Evolutionary conservation across 495 filamentous ascomycete genomes (phyloP).

Genomic region (Penicillium mononematosum): DNA sequence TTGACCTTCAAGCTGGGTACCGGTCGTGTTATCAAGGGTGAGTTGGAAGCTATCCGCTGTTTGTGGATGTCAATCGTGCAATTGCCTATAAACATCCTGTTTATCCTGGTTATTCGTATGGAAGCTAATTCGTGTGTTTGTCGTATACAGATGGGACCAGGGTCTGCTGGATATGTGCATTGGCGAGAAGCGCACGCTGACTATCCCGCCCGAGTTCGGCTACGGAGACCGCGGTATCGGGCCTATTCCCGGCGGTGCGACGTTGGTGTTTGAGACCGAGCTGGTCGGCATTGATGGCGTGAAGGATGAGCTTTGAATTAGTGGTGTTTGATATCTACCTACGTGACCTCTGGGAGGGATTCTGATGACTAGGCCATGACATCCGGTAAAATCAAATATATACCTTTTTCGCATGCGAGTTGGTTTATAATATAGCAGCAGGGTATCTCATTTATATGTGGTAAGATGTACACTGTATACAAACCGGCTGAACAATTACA

Average conservation of each 20-base stretch:
- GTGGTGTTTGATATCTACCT: neutral
- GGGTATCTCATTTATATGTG: slow-evolving; percentile 23
- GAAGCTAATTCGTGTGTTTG: slow-evolving; percentile 7
- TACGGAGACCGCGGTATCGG: slow-evolving; percentile 77
- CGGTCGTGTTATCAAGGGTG: slow-evolving; percentile 83
- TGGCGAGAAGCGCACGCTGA: slow-evolving; percentile 90
- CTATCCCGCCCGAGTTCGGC: slow-evolving; percentile 80
- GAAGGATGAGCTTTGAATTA: slow-evolving; percentile 54
- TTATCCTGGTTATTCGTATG: neutral
- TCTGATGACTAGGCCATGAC: neutral
- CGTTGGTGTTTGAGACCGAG: slow-evolving; percentile 90
- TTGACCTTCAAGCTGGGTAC: slow-evolving; percentile 75
- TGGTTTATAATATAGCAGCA: neutral
- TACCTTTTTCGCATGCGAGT: neutral
- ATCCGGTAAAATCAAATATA: neutral
- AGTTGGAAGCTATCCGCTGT: slow-evolving; percentile 15
- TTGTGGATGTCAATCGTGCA: neutral
- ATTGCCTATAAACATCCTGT: neutral
- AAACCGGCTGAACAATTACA: slow-evolving; percentile 3
- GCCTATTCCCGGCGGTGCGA: slow-evolving; percentile 75
- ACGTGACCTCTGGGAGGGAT: neutral
- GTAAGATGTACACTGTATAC: slow-evolving; percentile 14
- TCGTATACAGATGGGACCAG: slow-evolving; percentile 69
- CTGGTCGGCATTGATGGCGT: slow-evolving; percentile 85
- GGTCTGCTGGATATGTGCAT: slow-evolving; percentile 94